These are phyloP conservation scores for Lasiodiplodia gonubiensis DNA, from an alignment of 2,329 filamentous ascomycete genomes.

Conservation along the genomic window DNA sequence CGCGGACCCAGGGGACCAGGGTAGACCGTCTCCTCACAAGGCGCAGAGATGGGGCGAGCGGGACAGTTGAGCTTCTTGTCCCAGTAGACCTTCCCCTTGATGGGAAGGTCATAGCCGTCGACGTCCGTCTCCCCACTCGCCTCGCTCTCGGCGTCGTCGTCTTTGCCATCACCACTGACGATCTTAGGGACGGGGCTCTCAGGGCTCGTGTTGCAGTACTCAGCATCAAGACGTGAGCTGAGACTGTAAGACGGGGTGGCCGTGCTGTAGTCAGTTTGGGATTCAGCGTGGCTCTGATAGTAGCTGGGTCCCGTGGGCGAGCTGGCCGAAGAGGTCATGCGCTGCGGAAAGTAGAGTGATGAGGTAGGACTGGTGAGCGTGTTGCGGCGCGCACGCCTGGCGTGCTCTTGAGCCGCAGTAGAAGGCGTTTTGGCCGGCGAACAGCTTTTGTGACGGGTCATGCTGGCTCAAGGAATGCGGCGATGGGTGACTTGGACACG, in stretches of 20 bases:
- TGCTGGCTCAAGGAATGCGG: not conserved
- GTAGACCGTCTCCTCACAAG: not conserved
- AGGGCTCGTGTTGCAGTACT: not conserved
- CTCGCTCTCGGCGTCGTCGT: not conserved
- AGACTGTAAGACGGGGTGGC: not conserved
- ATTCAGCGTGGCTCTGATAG: not conserved
- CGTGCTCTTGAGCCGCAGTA: not conserved
- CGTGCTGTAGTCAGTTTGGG: no score
- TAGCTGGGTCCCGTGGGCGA: not conserved
- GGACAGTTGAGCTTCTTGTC: constrained; percentile 5
- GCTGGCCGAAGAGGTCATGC: not conserved
- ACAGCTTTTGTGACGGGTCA: not conserved
- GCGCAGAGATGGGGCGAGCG: constrained; percentile 3
- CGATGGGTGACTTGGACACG: not conserved
- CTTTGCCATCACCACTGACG: not conserved
- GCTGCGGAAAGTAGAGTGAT: not conserved
- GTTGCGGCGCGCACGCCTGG: not conserved
- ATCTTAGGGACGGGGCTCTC: not conserved
- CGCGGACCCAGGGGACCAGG: not conserved
- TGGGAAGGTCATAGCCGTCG: not conserved
- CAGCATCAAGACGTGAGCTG: not conserved
- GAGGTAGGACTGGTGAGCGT: not conserved
- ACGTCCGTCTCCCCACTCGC: not conserved
- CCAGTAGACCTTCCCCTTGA: not conserved
- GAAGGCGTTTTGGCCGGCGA: not conserved